Percentiles rank a stretch among this genome's conserved stretches.
phyloP scores from a whole-genome alignment of 208 protist genomes.

The Crithidia expoeki region DNA sequence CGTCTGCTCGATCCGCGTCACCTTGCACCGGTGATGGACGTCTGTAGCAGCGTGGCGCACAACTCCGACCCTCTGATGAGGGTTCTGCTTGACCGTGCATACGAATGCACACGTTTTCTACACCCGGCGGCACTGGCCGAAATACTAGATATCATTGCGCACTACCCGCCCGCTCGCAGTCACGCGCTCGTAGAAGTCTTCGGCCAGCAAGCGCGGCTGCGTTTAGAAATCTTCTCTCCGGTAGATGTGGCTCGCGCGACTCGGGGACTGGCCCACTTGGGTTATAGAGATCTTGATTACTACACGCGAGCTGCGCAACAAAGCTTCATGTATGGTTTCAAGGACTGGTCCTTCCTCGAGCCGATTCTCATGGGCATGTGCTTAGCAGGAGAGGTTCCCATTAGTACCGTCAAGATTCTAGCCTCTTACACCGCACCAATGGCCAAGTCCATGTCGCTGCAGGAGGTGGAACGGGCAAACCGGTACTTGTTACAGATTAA shows the following conservation, averaged over 20 bases:
- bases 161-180: conserved; percentile 74
- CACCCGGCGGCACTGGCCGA: conserved; percentile 66
- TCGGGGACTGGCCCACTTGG: conserved; percentile 73
- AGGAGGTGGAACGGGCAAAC: conserved; percentile 87
- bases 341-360: conserved; percentile 73
- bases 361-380: conserved; percentile 80
- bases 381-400: conserved; percentile 43
- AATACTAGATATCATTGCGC: conserved; percentile 64
- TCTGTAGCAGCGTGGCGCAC: conserved; percentile 73
- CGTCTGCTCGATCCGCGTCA: conserved; percentile 49
- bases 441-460: conserved; percentile 70
- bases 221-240: conserved; percentile 76
- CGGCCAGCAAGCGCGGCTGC: conserved; percentile 71
- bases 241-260: conserved; percentile 48
- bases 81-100: conserved; percentile 58
- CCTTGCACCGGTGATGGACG: conserved; percentile 79
- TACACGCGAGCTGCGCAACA: conserved; percentile 74
- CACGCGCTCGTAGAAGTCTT: conserved; percentile 71
- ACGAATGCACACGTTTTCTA: conserved; percentile 70
- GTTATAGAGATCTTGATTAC: conserved; percentile 73
- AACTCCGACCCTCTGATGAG: conserved; percentile 70
- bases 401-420: conserved; percentile 57
- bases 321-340: conserved; percentile 78
- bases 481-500: conserved; percentile 69
- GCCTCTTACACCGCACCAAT: conserved; percentile 71